Conservation (phyloP, 1,284 basidiomycete genomes). For the Blastosporella zonata region DNA sequence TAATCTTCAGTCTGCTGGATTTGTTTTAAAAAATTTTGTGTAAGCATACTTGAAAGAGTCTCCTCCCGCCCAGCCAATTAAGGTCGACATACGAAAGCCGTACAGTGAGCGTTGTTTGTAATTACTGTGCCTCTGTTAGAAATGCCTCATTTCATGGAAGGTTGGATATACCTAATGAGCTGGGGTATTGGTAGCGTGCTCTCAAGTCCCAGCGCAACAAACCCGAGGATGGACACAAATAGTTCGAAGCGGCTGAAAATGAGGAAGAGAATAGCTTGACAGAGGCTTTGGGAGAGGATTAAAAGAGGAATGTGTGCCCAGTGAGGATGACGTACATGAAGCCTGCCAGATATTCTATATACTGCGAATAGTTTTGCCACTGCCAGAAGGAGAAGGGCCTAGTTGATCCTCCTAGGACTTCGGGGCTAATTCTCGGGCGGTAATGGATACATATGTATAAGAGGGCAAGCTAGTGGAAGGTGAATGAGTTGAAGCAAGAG, state of each 20-base stretch:
- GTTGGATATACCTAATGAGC: conserved; percentile 56
- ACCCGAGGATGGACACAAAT: conserved; percentile 72
- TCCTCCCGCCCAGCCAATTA: conserved; percentile 80
- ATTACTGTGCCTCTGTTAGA: conserved; percentile 46
- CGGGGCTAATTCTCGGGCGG: conserved; percentile 56
- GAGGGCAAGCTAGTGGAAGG: conserved; percentile 52
- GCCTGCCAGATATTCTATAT: conserved; percentile 81
- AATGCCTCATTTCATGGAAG: conserved; percentile 18
- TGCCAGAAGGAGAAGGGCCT: conserved; percentile 84
- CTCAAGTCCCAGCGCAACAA: conserved; percentile 75
- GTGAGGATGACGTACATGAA: conserved; percentile 53
- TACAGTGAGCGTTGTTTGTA: conserved; percentile 75
- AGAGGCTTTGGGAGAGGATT: conserved; percentile 43
- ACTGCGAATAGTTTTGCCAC: conserved; percentile 74
- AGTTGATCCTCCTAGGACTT: conserved; percentile 54
- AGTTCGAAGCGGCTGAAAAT: conserved; percentile 65
- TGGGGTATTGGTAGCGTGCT: conserved; percentile 83
- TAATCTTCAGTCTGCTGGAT: conserved; percentile 3
- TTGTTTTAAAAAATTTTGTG: conserved; percentile 10
- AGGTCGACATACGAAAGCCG: conserved; percentile 79
- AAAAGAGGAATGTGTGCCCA: conserved; percentile 17
- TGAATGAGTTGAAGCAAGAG: neutral
- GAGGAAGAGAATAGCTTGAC: conserved; percentile 68
- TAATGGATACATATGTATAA: conserved; percentile 78
- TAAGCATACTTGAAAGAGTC: conserved; percentile 74